phyloP scores from a whole-genome alignment of 345 rosid species.

The Ricinus communis region DNA sequence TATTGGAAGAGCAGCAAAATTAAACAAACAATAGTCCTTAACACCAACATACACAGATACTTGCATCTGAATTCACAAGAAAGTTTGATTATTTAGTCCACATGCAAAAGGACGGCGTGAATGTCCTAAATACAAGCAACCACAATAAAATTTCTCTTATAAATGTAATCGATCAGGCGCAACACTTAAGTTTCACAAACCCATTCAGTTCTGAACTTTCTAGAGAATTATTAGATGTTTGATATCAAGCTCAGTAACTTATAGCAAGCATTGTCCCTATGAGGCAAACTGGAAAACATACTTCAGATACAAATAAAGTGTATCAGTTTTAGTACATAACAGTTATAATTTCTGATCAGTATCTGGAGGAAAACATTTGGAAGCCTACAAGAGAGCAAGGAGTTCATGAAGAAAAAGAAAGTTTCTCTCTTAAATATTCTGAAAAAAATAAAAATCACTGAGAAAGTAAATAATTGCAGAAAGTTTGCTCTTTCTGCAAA shows the following conservation, averaged over 20 bases:
- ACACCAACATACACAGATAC: background rate
- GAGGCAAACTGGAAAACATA: background rate
- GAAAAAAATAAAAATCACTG: background rate
- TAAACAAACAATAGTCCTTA: background rate
- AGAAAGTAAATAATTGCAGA: background rate
- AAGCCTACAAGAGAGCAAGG: too few relatives aligned
- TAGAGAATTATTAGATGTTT: background rate
- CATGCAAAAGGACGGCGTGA: background rate
- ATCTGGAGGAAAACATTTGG: background rate
- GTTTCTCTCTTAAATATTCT: too few relatives aligned
- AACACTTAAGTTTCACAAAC: background rate
- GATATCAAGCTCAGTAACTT: background rate
- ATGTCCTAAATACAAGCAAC: background rate
- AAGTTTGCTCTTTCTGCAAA: background rate
- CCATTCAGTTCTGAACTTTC: background rate
- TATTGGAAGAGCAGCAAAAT: background rate
- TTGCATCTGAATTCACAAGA: too few relatives aligned
- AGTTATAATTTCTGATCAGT: background rate
- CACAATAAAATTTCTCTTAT: background rate
- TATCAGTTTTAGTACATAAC: background rate
- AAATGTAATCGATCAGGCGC: background rate
- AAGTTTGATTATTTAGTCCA: background rate
- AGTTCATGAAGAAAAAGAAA: too few relatives aligned
- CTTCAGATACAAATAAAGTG: background rate
- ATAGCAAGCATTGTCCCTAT: background rate